A percentile compares a stretch with the other conserved stretches of the same genome.
Evolutionary conservation across 164 flowering plant species (phyloP).

Genomic region (Cinnamomum micranthum): DNA sequence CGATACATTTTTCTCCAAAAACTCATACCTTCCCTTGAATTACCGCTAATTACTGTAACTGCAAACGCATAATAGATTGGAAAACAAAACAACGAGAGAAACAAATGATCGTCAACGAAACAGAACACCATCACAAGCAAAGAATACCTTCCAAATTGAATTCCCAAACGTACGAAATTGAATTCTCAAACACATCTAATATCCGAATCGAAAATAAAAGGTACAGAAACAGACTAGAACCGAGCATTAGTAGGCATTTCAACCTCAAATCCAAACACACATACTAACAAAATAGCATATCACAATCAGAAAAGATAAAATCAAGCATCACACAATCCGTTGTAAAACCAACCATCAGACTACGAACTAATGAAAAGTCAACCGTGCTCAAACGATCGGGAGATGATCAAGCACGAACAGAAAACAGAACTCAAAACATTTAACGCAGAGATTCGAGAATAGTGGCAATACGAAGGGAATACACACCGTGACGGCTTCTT

Average conservation of each 20-base stretch:
- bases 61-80: neutral
- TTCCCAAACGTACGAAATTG: too few species aligned
- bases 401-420: neutral
- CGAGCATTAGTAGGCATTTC: neutral
- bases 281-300: neutral
- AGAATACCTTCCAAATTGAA: neutral
- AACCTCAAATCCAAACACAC: neutral
- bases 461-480: neutral
- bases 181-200: neutral
- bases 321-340: neutral
- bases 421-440: neutral
- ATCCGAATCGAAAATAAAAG: neutral
- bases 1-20: neutral
- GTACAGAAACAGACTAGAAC: neutral
- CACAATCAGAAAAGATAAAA: neutral
- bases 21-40: neutral
- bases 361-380: neutral
- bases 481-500: constrained; percentile 72
- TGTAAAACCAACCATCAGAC: neutral
- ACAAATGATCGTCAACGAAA: neutral
- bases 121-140: too few species aligned
- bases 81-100: neutral
- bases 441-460: neutral
- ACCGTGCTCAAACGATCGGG: neutral
- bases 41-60: neutral